These are phyloP conservation scores for Kodamaea anthophila DNA, from an alignment of 1,139 yeast species.

Conservation along the genomic window DNA sequence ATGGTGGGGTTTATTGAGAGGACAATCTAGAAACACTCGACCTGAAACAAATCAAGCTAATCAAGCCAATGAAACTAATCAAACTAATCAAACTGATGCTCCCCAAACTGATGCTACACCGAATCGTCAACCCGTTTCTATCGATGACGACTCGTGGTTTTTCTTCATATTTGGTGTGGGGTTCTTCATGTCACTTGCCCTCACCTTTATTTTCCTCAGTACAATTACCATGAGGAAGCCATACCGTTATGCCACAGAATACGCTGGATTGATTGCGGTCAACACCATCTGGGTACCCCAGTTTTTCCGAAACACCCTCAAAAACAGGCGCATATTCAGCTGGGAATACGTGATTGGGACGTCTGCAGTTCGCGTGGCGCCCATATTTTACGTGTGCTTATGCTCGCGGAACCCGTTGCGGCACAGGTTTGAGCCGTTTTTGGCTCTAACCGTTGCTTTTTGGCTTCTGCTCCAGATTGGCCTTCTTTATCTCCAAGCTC, in stretches of 20 bases:
- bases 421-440: conserved; percentile 49
- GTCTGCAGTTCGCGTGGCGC: conserved; percentile 55
- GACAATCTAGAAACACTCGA: conserved; percentile 15
- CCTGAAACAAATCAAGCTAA: neutral
- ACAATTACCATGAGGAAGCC: conserved; percentile 60
- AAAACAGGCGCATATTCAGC: conserved; percentile 65
- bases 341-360: conserved; percentile 72
- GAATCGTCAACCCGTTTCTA: conserved; percentile 7
- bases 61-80: conserved; percentile 4
- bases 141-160: conserved; percentile 60
- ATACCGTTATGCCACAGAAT: conserved; percentile 55
- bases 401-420: conserved; percentile 39
- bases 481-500: conserved; percentile 53
- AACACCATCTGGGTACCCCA: conserved; percentile 93
- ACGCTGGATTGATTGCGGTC: conserved; percentile 40
- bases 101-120: too few species aligned
- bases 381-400: conserved; percentile 57
- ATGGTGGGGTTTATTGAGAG: conserved; percentile 59
- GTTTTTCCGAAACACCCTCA: conserved; percentile 66
- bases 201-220: conserved; percentile 53
- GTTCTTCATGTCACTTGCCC: conserved; percentile 52
- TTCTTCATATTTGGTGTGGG: conserved; percentile 66
- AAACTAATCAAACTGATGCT: conserved; percentile 6
- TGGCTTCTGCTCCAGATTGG: conserved; percentile 58
- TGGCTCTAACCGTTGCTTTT: conserved; percentile 37